These are phyloP conservation scores for Lachnellula cervina DNA, from an alignment of 2,329 filamentous ascomycete species.

Conservation along the genomic window DNA sequence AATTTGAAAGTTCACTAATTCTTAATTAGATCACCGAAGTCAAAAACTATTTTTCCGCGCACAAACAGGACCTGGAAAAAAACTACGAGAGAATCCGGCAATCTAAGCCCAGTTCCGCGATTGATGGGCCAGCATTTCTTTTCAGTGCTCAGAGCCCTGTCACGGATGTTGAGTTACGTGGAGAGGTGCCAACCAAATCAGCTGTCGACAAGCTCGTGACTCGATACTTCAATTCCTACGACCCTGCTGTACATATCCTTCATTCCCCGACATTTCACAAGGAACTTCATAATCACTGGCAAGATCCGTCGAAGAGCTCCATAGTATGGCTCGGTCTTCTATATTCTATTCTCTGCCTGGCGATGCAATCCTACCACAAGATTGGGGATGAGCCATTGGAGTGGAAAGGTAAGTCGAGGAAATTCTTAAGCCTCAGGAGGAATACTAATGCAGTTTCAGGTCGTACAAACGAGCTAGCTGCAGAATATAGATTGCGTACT, in stretches of 20 bases:
- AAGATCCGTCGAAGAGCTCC: conserved; percentile 65
- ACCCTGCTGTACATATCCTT: conserved; percentile 66
- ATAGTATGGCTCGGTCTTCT: conserved; percentile 75
- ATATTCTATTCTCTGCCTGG: conserved; percentile 71
- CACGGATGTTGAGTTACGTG: conserved; percentile 71
- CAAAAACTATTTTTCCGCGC: conserved; percentile 78
- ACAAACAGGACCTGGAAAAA: conserved; percentile 84
- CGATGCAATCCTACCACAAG: conserved; percentile 73
- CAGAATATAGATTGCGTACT: conserved; percentile 64
- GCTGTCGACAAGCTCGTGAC: conserved; percentile 80
- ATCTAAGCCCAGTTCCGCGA: conserved; percentile 55
- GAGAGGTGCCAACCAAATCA: conserved; percentile 73
- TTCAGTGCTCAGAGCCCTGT: conserved; percentile 67
- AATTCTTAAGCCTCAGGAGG: neutral
- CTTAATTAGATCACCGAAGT: conserved; percentile 74
- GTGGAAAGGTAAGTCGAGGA: conserved; percentile 56
- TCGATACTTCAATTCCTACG: conserved; percentile 83
- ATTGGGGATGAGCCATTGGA: conserved; percentile 76
- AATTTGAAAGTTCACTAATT: conserved; percentile 1
- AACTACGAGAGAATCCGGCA: conserved; percentile 73
- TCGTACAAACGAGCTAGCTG: conserved; percentile 51
- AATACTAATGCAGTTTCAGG: conserved; percentile 17
- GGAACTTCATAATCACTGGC: conserved; percentile 62
- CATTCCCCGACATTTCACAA: conserved; percentile 82
- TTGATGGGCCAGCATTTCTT: conserved; percentile 69